A percentile compares a stretch with the other conserved stretches of the same genome.
phyloP scores from a whole-genome alignment of 306 rosid species.

The Acacia melanoxylon region DNA sequence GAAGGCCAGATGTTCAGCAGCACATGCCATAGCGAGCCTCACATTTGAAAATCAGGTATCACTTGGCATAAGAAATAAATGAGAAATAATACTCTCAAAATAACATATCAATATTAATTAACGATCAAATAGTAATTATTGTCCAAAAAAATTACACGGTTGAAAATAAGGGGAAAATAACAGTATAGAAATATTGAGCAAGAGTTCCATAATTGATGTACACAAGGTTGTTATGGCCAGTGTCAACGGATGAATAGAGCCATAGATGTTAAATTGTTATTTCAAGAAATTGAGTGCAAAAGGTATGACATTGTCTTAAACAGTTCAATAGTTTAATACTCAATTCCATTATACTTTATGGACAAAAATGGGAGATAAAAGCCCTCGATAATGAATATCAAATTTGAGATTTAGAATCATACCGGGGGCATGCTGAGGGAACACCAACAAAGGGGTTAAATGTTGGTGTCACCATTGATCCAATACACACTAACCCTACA shows the following conservation, averaged over 20 bases:
- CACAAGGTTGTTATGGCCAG: conserved; percentile 1
- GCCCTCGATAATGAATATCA: conserved; percentile 62
- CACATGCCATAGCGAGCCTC: neutral
- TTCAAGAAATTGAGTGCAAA: conserved; percentile 1
- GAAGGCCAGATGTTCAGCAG: neutral
- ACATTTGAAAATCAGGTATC: conserved; percentile 2
- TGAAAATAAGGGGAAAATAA: neutral
- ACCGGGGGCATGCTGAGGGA: conserved; percentile 84
- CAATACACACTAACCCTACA: conserved; percentile 93
- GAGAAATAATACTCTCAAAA: neutral
- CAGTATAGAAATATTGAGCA: neutral
- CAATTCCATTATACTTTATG: conserved; percentile 33
- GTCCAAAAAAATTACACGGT: neutral
- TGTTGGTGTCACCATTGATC: conserved; percentile 91
- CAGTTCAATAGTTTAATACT: conserved; percentile 7
- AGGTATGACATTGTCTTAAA: conserved; percentile 12
- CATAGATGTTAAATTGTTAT: neutral
- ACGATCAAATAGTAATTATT: conserved; percentile 3
- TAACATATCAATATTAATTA: neutral
- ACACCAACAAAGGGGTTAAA: conserved; percentile 89
- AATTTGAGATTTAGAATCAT: conserved; percentile 86
- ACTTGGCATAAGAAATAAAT: neutral
- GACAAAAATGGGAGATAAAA: conserved; percentile 38
- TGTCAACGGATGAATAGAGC: conserved; percentile 1
- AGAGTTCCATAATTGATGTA: neutral